Base-by-base conservation (phyloP, 2,329 filamentous ascomycete genomes). In the Penicillium concentricum region DNA sequence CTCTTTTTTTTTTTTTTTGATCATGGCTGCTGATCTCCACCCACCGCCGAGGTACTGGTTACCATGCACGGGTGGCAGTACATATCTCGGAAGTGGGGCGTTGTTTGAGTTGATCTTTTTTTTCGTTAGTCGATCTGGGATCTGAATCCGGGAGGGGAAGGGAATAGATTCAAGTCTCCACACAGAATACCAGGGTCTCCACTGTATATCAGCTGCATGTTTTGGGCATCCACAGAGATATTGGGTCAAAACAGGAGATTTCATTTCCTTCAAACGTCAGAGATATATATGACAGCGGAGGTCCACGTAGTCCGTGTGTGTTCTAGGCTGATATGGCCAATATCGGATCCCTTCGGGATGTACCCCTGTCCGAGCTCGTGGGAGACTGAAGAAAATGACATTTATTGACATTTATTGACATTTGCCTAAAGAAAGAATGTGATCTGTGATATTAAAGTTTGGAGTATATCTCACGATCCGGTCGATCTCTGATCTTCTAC, bases 71-170 rank as follows among this genome's bases (percentile, higher is more conserved):
- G 35, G 39, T 26, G 18, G 26, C 28, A 32, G 22, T 54, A 46
- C 54, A 54, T 49, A 26, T 34, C 41, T 26, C 10, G 20, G 26
- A 42, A 39, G 45, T 57, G 54, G 57, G 38, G 49, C 39, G 24
- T 10, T n/a, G 38, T 46, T 45, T 57, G 47, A 48, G 54, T 39
- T 45, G 57, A 37, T 43, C n/a, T 34, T 45, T 56, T 58, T 34
- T 45, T 56, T 58, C 52, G 44, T 32, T 59, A 59, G 49, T 57
- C 34, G 49, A 59, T 57, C 57, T 52, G 43, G 47, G 44, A 53
- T 57, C 44, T 53, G 30, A 20, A 24, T 24, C 20, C 41, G 49
- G 42, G 50, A 26, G 44, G n/a, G 13, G 30, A 35, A 50, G 38
- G 13, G 45, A 5, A 4, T 18, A 30, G 7, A 43, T 46, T 32